phyloP scores from a whole-genome alignment of 2,329 filamentous ascomycete species.

The Aureobasidium sp. region DNA sequence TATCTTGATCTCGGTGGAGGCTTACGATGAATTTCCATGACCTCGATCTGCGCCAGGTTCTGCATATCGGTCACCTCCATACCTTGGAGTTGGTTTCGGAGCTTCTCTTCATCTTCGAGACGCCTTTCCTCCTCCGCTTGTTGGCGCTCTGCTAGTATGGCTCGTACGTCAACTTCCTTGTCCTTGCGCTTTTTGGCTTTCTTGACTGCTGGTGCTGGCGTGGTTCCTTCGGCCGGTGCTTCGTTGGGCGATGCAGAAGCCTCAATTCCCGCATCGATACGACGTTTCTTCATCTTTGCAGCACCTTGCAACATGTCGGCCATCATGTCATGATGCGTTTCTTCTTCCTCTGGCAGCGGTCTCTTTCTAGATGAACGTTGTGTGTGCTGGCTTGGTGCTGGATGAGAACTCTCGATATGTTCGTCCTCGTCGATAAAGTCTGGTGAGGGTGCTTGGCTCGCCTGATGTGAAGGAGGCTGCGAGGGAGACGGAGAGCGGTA shows the following conservation, averaged over 20 bases:
- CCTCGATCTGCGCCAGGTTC: conserved; percentile 67
- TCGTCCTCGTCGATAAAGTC: conserved; percentile 21
- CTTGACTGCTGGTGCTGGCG: conserved; percentile 19
- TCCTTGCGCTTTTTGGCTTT: conserved; percentile 43
- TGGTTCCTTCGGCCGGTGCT: not conserved
- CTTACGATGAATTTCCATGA: conserved; percentile 50
- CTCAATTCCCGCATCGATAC: conserved; percentile 45
- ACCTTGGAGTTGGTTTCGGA: conserved; percentile 50
- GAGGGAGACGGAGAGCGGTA: conserved; percentile 15
- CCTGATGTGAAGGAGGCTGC: conserved; percentile 10
- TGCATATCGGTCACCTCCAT: conserved; percentile 67
- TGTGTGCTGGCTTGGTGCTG: conserved; percentile 24
- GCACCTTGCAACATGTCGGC: conserved; percentile 69
- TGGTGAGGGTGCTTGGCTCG: conserved; percentile 20
- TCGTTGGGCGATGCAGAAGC: not conserved
- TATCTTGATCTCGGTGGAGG: conserved; percentile 20
- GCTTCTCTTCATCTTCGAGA: conserved; percentile 59
- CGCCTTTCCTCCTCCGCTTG: conserved; percentile 47
- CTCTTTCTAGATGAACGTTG: conserved; percentile 24
- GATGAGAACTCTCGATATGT: conserved; percentile 18
- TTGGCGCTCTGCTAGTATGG: conserved; percentile 50
- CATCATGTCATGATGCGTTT: conserved; percentile 47
- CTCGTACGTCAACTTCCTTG: conserved; percentile 61
- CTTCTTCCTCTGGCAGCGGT: conserved; percentile 19
- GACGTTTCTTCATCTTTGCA: conserved; percentile 70